Percentiles rank a stretch among this genome's conserved stretches.
Conservation (phyloP, 2,329 filamentous ascomycete genomes). For the Aspergillus tanneri region DNA sequence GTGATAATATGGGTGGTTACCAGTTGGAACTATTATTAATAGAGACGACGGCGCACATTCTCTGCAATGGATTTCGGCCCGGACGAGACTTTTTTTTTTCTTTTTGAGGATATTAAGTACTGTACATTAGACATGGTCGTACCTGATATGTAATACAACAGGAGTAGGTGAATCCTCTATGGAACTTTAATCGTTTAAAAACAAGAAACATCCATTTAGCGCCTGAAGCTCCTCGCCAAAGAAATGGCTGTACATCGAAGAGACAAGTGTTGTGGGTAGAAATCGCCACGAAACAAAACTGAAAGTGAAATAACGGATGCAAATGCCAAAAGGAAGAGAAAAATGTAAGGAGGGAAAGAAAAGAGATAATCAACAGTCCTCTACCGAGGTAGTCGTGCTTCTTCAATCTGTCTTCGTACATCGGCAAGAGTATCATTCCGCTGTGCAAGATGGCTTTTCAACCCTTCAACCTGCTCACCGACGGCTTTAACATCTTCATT, state of each 20-base stretch:
- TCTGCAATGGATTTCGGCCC: background rate
- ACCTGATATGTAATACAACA: slow-evolving; percentile 5
- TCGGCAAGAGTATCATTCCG: slow-evolving; percentile 74
- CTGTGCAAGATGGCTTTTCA: slow-evolving; percentile 77
- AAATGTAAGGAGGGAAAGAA: slow-evolving; percentile 5
- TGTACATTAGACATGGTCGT: slow-evolving; percentile 17
- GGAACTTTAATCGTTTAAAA: slow-evolving; percentile 7
- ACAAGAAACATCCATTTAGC: slow-evolving; percentile 27
- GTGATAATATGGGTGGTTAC: background rate
- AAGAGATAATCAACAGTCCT: slow-evolving; percentile 1
- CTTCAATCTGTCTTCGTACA: slow-evolving; percentile 78
- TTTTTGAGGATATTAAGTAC: slow-evolving; percentile 12
- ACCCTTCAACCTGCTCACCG: slow-evolving; percentile 88
- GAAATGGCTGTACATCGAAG: slow-evolving; percentile 32
- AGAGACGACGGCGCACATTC: background rate
- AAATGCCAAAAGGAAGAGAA: slow-evolving; percentile 6
- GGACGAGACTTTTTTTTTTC: background rate
- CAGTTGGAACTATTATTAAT: background rate
- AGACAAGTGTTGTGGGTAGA: slow-evolving; percentile 18
- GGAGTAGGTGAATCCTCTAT: slow-evolving; percentile 1
- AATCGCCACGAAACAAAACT: slow-evolving; percentile 5
- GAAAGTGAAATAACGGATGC: slow-evolving; percentile 15
- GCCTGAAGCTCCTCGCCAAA: slow-evolving; percentile 35
- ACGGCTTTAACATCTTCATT: slow-evolving; percentile 84
- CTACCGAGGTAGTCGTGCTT: slow-evolving; percentile 65